A percentile compares a stretch with the other conserved stretches of the same genome.
Conservation (phyloP, 257 asterid genomes). For the Penstemon davidsonii region DNA sequence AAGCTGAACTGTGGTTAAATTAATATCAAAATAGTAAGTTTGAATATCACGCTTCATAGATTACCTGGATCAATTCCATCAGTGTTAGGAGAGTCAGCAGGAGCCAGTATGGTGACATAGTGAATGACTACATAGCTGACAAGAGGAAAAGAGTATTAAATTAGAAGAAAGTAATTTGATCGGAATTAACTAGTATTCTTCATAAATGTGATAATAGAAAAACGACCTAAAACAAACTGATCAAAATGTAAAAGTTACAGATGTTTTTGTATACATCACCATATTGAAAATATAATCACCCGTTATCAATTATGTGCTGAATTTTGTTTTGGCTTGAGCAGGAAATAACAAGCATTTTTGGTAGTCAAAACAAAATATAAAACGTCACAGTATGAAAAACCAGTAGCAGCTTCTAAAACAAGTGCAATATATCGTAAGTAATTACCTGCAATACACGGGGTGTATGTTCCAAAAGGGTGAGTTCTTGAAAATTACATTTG, state of each 20-base stretch:
- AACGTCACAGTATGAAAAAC: not conserved
- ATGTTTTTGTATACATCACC: too few species aligned
- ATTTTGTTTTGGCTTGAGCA: too few species aligned
- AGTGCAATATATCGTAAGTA: not conserved
- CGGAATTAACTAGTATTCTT: not conserved
- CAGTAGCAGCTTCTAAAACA: not conserved
- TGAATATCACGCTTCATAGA: not conserved
- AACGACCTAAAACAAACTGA: too few species aligned
- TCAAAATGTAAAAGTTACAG: too few species aligned
- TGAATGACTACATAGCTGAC: conserved; percentile 79
- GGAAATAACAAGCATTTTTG: not conserved
- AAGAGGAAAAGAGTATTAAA: conserved; percentile 15
- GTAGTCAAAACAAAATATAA: not conserved
- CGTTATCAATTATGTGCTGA: too few species aligned
- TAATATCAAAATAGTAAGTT: not conserved
- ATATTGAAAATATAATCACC: too few species aligned
- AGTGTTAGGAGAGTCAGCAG: conserved; percentile 92
- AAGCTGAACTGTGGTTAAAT: not conserved
- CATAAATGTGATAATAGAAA: not conserved
- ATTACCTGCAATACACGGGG: conserved; percentile 93
- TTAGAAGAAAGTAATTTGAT: not conserved
- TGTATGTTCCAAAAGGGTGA: conserved; percentile 99
- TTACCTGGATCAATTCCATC: conserved; percentile 99
- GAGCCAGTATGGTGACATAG: conserved; percentile 88
- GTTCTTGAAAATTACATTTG: conserved; percentile 79